Percentiles rank a stretch among this genome's conserved stretches.
These are phyloP conservation scores for Sonneratia alba DNA, from an alignment of 345 rosid genomes.

Conservation along the genomic window DNA sequence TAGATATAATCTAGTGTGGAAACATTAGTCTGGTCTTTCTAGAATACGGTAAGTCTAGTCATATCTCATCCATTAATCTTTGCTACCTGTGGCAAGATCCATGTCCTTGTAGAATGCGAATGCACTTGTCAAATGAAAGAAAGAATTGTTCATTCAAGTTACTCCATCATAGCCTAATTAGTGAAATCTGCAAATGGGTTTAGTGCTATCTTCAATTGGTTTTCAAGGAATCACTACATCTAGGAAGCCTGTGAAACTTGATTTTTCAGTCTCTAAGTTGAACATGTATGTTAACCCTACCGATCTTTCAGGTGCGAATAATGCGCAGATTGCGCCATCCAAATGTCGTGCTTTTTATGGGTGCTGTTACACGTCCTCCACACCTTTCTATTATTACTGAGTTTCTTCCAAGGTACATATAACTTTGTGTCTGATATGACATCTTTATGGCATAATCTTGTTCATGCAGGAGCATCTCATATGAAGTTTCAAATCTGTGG, in stretches of 20 bases:
- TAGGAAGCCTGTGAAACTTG: not conserved
- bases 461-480: constrained; percentile 2
- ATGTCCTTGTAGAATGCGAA: not conserved
- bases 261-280: not conserved
- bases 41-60: not conserved
- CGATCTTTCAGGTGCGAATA: constrained; percentile 63
- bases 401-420: constrained; percentile 87
- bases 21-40: not conserved
- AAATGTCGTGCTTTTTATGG: constrained; percentile 93
- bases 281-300: constrained; percentile 2
- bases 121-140: not conserved
- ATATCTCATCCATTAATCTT: not conserved
- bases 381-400: constrained; percentile 90
- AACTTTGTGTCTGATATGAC: constrained; percentile 5
- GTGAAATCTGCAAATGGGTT: not conserved
- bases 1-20: not conserved
- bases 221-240: not conserved
- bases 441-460: not conserved
- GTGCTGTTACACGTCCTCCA: constrained; percentile 99
- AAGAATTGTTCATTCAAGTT: not conserved
- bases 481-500: constrained; percentile 9
- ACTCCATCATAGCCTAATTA: not conserved
- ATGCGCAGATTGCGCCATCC: constrained; percentile 99
- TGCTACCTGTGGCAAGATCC: not conserved
- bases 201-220: not conserved